Conservation (phyloP, 148 eudicot species). For the Euryodendron excelsum region DNA sequence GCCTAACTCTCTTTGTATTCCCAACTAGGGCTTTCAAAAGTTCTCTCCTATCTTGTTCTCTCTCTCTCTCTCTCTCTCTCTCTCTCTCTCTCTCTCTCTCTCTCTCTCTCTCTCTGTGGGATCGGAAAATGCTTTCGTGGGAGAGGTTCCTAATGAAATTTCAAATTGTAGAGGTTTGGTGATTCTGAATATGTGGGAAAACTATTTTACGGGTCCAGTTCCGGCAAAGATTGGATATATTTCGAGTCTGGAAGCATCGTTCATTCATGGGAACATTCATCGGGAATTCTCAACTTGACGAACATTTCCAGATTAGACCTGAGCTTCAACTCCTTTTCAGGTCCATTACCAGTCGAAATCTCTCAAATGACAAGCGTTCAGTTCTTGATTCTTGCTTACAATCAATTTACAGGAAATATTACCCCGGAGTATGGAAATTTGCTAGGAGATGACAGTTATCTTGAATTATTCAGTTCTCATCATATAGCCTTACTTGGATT, state of each 20-base stretch:
- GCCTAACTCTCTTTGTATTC: no score
- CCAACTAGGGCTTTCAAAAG: no score
- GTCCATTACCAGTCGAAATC: no score
- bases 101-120: no score
- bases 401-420: constrained; percentile 56
- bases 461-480: no score
- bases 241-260: constrained; percentile 33
- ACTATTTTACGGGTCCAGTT: constrained; percentile 46
- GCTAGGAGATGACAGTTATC: no score
- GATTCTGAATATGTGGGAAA: constrained; percentile 50
- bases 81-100: no score
- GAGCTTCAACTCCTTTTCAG: constrained; percentile 65
- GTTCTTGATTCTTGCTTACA: no score
- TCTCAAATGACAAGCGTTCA: no score
- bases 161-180: constrained; percentile 50
- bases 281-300: constrained; percentile 56
- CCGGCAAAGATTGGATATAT: constrained; percentile 57
- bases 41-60: no score
- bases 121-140: constrained; percentile 56
- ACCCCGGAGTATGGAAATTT: constrained; percentile 65
- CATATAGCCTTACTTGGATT: no score
- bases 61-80: no score
- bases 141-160: constrained; percentile 52
- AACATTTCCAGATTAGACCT: constrained; percentile 61
- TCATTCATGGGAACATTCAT: constrained; percentile 48